Base-by-base conservation (phyloP, 2,329 filamentous ascomycete genomes). In the Westerdykella ornata region DNA sequence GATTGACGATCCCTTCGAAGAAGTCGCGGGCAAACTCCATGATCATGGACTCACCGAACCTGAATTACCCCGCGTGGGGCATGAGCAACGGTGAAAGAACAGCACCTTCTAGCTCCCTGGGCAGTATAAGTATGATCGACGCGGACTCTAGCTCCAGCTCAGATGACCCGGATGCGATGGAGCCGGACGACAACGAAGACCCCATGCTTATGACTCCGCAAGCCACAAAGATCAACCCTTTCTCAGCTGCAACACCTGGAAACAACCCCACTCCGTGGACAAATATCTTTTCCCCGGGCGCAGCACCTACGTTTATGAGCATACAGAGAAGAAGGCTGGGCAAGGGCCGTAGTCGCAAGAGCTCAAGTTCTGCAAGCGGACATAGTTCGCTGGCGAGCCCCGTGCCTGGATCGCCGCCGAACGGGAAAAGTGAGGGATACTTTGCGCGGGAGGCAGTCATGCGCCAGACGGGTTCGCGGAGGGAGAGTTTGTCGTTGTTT, bases 401-500 rank as follows among this genome's bases (percentile, higher is more conserved):
- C 63, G 81, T 82, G 0, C 86, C 87, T 9, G 81, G 80, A 42
- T 95, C 88, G 13, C 88, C 90, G 8, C 86, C 89, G 1, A 71
- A 78, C 1, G 68, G 81, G 45, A 71, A 69, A 33, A 66, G 64
- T 28, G 70, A 68, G 38, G 73, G 74, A 11, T 80, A 77, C 54
- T 80, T 82, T 57, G 71, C 70, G 2, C 65, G 68, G 33, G 73
- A 75, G 43, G 65, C 71, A 31, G 66, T 68, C 5, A 70, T 71
- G 42, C 68, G 69, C 39, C 72, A 69, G 44, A 63, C 71, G 6
- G 65, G 73, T 32, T 76, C 84, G 7, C 77, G 90, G 34, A 76
- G 90, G 33, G 89, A 96, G 65, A 95, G 88, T 63, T 81, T 97
- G 45, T 94, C 86, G 51, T 81, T 92, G 71, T 88, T 89, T 29